These are phyloP conservation scores for Penicillium paxilli DNA, from an alignment of 495 filamentous ascomycete genomes.

Conservation along the genomic window DNA sequence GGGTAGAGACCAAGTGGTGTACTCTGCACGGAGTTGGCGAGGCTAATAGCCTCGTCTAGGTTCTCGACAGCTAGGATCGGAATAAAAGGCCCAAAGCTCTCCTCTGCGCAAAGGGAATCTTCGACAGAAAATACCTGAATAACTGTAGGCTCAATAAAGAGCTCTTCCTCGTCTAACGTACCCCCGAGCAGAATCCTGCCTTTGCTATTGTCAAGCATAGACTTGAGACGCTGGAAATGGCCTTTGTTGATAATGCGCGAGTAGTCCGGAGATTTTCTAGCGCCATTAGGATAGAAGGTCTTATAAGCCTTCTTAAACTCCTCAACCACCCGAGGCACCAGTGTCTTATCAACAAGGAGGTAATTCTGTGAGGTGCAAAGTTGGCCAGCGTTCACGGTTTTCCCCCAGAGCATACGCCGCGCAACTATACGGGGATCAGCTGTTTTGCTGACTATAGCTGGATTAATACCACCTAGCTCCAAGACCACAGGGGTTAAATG, in stretches of 20 bases:
- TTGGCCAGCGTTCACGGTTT: slow-evolving; percentile 82
- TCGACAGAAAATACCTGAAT: slow-evolving; percentile 71
- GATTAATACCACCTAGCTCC: slow-evolving; percentile 90
- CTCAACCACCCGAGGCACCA: slow-evolving; percentile 70
- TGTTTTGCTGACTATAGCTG: slow-evolving; percentile 81
- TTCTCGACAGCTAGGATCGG: slow-evolving; percentile 72
- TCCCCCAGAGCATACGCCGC: slow-evolving; percentile 82
- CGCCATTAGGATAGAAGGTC: slow-evolving; percentile 84
- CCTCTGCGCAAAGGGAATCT: slow-evolving; percentile 75
- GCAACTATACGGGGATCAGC: slow-evolving; percentile 79
- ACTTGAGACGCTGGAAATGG: slow-evolving; percentile 82
- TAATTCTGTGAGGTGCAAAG: slow-evolving; percentile 90
- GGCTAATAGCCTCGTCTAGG: slow-evolving; percentile 76
- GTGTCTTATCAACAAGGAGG: slow-evolving; percentile 71
- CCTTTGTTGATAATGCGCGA: slow-evolving; percentile 73
- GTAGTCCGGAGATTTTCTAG: slow-evolving; percentile 71
- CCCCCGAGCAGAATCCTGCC: slow-evolving; percentile 88
- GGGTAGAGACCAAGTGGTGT: slow-evolving; percentile 82
- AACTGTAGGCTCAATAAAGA: slow-evolving; percentile 84
- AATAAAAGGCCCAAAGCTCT: slow-evolving; percentile 89
- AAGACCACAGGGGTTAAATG: slow-evolving; percentile 84
- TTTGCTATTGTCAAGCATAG: slow-evolving; percentile 78
- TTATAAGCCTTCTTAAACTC: slow-evolving; percentile 69
- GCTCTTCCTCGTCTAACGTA: slow-evolving; percentile 71
- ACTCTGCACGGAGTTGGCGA: slow-evolving; percentile 72